These are phyloP conservation scores for Trichoderma atrobrunneum DNA, from an alignment of 2,329 filamentous ascomycete species.

Conservation along the genomic window DNA sequence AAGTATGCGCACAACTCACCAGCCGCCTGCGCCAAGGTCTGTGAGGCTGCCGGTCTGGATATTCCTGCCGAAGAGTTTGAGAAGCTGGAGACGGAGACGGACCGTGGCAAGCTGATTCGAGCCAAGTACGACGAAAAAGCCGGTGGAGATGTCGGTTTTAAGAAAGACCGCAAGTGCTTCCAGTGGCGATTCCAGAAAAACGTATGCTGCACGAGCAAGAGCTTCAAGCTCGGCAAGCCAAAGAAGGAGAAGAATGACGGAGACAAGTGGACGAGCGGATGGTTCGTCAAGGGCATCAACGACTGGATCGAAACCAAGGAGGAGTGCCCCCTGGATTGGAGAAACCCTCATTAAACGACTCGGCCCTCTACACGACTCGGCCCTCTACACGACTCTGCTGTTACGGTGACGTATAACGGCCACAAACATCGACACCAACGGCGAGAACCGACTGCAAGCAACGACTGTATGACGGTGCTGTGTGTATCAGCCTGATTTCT, in stretches of 20 bases:
- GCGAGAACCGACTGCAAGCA: background rate
- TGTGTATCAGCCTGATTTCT: background rate
- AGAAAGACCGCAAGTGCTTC: constrained; percentile 41
- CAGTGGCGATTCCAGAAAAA: constrained; percentile 47
- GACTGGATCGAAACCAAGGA: constrained; percentile 47
- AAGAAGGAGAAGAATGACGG: constrained; percentile 32
- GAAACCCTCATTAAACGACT: constrained; percentile 29
- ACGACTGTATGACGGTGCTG: background rate
- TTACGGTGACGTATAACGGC: background rate
- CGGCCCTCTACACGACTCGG: background rate
- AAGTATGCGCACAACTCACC: constrained; percentile 44
- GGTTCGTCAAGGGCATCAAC: constrained; percentile 46
- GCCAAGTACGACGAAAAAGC: constrained; percentile 27
- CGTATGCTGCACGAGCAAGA: constrained; percentile 42
- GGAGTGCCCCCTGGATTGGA: constrained; percentile 44
- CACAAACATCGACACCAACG: background rate
- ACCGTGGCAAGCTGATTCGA: constrained; percentile 30
- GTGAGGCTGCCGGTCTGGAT: constrained; percentile 40
- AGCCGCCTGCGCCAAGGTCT: constrained; percentile 50
- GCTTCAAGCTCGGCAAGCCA: constrained; percentile 45
- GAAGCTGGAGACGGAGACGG: constrained; percentile 28
- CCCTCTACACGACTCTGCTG: background rate
- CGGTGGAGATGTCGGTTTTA: constrained; percentile 24
- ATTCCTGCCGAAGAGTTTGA: constrained; percentile 36
- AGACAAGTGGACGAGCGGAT: constrained; percentile 42